Percentiles rank a stretch among this genome's conserved stretches.
phyloP scores from a whole-genome alignment of 768 basidiomycete species.

The Candolleomyces aberdarensis region DNA sequence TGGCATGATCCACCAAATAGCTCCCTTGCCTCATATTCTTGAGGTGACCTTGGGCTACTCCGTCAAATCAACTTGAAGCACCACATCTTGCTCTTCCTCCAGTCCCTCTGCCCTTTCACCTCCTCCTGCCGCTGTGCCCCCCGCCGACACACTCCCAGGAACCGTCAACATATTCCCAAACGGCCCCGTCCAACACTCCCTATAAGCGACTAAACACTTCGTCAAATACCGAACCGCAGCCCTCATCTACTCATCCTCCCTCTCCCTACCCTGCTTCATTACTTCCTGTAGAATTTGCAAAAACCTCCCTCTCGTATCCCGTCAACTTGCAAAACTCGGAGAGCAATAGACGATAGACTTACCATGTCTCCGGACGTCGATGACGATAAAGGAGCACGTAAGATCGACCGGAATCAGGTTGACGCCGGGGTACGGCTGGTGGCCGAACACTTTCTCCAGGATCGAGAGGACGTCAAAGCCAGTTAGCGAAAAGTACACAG shows the following conservation, averaged over 20 bases:
- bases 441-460: constrained; percentile 71
- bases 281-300: constrained; percentile 71
- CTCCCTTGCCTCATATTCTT: constrained; percentile 78
- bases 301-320: constrained; percentile 75
- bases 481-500: constrained; percentile 76
- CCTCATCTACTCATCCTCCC: constrained; percentile 54
- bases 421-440: constrained; percentile 71
- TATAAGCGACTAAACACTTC: constrained; percentile 62
- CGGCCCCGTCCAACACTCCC: constrained; percentile 84
- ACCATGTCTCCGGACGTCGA: constrained; percentile 79
- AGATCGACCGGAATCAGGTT: constrained; percentile 89
- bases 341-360: constrained; percentile 89
- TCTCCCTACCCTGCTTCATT: constrained; percentile 33
- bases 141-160: constrained; percentile 46
- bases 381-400: constrained; percentile 88
- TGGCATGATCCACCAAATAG: constrained; percentile 62
- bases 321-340: constrained; percentile 79
- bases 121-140: no score
- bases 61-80: constrained; percentile 91
- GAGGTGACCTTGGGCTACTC: constrained; percentile 79
- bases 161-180: constrained; percentile 93
- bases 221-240: constrained; percentile 62
- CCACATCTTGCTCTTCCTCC: constrained; percentile 67
- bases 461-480: constrained; percentile 90
- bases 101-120: constrained; percentile 42